Base-by-base conservation (phyloP, 2,329 filamentous ascomycete genomes). In the Calycina marina region DNA sequence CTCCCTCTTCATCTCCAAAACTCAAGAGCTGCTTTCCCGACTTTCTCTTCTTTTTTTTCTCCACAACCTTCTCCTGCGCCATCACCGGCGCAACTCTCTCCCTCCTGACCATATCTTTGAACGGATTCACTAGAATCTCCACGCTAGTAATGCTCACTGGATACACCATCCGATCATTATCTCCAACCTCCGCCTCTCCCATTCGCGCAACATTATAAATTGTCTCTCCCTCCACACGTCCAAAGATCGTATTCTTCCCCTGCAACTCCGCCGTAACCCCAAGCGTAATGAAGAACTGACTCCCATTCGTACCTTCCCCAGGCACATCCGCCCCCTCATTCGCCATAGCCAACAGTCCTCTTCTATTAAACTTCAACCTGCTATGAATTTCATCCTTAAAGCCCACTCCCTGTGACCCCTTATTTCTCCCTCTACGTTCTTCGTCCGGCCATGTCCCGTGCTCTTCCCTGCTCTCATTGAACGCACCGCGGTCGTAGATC, bases 161-260 rank as follows among this genome's bases (percentile, higher is more conserved):
- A 54, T 93, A 98, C 30, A 92, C 57, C 2, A 88, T 88, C 39
- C 84, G 68, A 41, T 96, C 88, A 11, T 75, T 77, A 34, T 83
- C 77, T 32, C 83, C 77, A 12, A 92, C 61, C 51, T 96, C 90
- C 1, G 72, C 72, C 52, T 96, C 86, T 13, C 80, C 85, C 65
- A 96, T 93, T 57, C 86, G 92, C 50, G 86, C 76, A 49, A 98
- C 56, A 54, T 94, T 96, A 60, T 92, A 98, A 34, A 98, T 90
- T 11, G 88, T 94, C 43, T 96, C 84, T 16, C 88, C 90, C 20
- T 81, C 84, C 27, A 98, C 70, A 35, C 90, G 68, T 12, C 90
- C 90, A 61, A 98, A 96, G 54, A 96, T 61, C 1, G 90, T 96
- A 55, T 94, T 94, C 58, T 82, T 83, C 31, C 78, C 80, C 45